phyloP scores from a whole-genome alignment of 345 rosid genomes.

The Eucalyptus camaldulensis region DNA sequence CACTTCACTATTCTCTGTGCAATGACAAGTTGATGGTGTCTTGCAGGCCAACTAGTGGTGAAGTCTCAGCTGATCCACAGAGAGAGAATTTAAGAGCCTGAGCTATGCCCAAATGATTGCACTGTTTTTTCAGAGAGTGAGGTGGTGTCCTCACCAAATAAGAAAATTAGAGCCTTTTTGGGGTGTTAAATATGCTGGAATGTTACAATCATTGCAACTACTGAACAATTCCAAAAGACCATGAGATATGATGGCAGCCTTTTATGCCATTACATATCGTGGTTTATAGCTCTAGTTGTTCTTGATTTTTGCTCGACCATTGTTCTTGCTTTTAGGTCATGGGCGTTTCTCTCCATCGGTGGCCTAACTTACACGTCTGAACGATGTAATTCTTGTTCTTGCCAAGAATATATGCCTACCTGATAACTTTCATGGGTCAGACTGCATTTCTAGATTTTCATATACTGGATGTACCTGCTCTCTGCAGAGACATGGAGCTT shows the following conservation, averaged over 20 bases:
- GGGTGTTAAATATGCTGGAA: not conserved
- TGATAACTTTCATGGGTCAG: not conserved
- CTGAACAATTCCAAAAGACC: not conserved
- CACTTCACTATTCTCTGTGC: not conserved
- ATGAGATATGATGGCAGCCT: not conserved
- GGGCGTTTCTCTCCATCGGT: not conserved
- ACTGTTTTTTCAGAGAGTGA: not conserved
- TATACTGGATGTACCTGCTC: not conserved
- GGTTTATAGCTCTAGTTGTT: not conserved
- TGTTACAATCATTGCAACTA: not conserved
- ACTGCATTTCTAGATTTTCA: not conserved
- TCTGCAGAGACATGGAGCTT: not conserved
- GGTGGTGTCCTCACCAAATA: not conserved
- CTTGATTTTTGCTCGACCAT: not conserved
- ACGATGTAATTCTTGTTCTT: not conserved
- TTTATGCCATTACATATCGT: not conserved
- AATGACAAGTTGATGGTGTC: not conserved
- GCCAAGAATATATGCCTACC: not conserved
- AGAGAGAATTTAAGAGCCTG: conserved; percentile 39
- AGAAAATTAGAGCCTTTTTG: not conserved
- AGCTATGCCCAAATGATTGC: not conserved
- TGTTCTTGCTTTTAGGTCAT: not conserved
- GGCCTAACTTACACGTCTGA: not conserved
- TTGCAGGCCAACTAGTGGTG: not conserved
- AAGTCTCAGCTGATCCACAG: conserved; percentile 28